Base-by-base conservation (phyloP, 106 monocot species). In the Triglochin maritima region DNA sequence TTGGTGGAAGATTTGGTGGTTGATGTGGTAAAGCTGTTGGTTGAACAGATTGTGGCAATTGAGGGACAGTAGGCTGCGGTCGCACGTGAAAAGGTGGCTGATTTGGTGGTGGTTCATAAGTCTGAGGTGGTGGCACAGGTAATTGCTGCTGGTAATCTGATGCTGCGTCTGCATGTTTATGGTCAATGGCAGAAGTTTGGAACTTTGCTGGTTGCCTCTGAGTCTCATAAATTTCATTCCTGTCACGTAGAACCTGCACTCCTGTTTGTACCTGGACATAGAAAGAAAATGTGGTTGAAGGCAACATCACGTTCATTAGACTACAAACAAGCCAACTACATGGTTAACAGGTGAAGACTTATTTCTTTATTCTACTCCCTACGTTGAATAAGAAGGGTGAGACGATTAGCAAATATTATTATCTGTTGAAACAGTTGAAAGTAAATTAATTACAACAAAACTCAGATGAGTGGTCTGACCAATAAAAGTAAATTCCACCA, bases 241-340 rank as follows among this genome's bases (percentile, higher is more conserved):
- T 95, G 72, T 85, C 87, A 11, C 85, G 85, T 10, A 95, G 50
- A 60, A 83, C 71, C 62, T 95, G 94, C 45, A 90, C 72, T 42
- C 85, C 79, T 6, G 79, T 75, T 76, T 90, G 84, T 49, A 95
- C 87, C 94, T 95, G 76, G 47, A 76, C 29, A 29, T 29, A 29
- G 29, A 29, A 29, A 29, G 29, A 29, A 29, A 29, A 29, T 29
- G 29, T 29, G 29, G 29, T 29, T 29, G 29, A 29, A 29, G 29
- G 29, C 29, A 29, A 29, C 29, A 0, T 0, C 1, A 29, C 29
- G 29, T 29, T 29, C 29, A 29, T 29, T 29, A 29, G 29, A 29
- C 29, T 29, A 29, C 29, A 29, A 29, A 29, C 29, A 29, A 29
- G 29, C 29, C 29, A 29, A 29, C 29, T 29, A 29, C 29, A 29